These are phyloP conservation scores for Pterothamnion heteromorphum DNA, from an alignment of 31 red algal genomes.

Conservation along the genomic window DNA sequence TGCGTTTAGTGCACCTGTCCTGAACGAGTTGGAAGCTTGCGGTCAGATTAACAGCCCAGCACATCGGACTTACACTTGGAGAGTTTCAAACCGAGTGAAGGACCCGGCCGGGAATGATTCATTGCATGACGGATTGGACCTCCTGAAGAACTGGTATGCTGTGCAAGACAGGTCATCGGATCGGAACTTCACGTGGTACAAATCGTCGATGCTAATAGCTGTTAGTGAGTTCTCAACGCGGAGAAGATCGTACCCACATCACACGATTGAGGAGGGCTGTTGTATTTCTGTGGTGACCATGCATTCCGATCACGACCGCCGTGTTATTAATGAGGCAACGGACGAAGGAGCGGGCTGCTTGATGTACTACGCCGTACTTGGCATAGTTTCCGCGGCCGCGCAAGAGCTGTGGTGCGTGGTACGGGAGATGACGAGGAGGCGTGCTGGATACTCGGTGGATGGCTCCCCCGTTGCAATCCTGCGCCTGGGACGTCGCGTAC, in stretches of 20 bases:
- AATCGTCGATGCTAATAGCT: background rate
- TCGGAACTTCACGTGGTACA: background rate
- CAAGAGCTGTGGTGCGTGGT: background rate
- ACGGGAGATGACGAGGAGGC: background rate
- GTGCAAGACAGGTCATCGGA: background rate
- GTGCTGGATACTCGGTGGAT: background rate
- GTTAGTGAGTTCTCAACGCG: background rate
- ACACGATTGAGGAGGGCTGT: background rate
- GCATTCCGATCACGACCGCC: background rate
- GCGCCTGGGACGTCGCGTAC: no score
- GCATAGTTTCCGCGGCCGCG: background rate
- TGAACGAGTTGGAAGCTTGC: background rate
- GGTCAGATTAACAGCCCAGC: background rate
- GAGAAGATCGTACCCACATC: no score
- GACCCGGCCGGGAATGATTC: background rate
- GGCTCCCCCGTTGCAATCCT: no score
- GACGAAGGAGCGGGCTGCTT: background rate
- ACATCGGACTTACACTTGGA: background rate
- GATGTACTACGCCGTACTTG: background rate
- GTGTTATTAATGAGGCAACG: background rate
- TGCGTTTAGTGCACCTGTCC: background rate
- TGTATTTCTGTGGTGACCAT: background rate
- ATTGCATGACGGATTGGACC: background rate
- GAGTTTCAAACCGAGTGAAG: background rate
- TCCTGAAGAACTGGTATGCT: background rate